phyloP scores from a whole-genome alignment of 2,329 filamentous ascomycete species.

The Onygena corvina region DNA sequence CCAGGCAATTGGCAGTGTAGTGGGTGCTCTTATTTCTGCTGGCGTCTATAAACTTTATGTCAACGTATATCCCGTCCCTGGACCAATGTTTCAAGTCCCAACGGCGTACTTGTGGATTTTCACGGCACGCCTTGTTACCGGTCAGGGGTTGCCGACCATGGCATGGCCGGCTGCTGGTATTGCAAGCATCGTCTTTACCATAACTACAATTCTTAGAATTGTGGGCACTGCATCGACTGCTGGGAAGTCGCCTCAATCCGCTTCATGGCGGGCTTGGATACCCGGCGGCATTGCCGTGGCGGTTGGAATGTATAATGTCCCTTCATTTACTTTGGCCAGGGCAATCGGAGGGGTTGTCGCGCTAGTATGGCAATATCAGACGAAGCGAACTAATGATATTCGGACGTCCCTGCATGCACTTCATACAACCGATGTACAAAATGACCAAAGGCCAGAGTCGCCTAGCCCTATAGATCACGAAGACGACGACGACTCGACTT shows the following conservation, averaged over 20 bases:
- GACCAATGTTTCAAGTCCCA: constrained; percentile 81
- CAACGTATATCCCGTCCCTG: constrained; percentile 76
- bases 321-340: constrained; percentile 83
- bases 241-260: constrained; percentile 22
- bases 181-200: constrained; percentile 61
- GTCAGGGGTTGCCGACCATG: constrained; percentile 73
- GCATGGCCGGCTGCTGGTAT: constrained; percentile 67
- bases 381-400: constrained; percentile 30
- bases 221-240: constrained; percentile 21
- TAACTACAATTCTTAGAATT: constrained; percentile 58
- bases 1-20: constrained; percentile 78
- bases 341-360: constrained; percentile 65
- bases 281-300: constrained; percentile 94
- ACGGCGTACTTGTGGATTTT: constrained; percentile 97
- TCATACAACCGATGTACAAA: neutral
- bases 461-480: neutral
- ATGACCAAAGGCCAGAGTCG: neutral
- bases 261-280: constrained; percentile 58
- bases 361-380: constrained; percentile 61
- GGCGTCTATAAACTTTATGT: constrained; percentile 85
- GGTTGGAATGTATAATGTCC: constrained; percentile 96
- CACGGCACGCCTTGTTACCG: constrained; percentile 83
- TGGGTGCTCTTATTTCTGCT: constrained; percentile 75
- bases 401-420: constrained; percentile 19
- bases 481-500: constrained; percentile 24